Percentiles rank a stretch among this genome's conserved stretches.
Evolutionary conservation across 2,329 filamentous ascomycete species (phyloP).

Genomic region (Dichotomopilus funicola): DNA sequence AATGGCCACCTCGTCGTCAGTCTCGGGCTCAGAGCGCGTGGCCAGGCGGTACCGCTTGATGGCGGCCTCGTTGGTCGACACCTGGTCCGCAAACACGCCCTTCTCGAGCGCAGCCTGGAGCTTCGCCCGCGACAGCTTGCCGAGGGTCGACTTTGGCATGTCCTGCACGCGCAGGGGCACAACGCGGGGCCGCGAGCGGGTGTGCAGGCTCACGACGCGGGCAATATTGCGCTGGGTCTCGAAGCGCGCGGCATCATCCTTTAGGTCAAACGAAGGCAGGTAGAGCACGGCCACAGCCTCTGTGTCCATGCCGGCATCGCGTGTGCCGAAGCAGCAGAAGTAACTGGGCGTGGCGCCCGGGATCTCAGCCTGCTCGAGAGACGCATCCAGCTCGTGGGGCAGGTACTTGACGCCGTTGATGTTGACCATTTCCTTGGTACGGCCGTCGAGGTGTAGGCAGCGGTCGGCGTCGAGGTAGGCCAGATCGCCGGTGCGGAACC

Average conservation of each 20-base stretch:
- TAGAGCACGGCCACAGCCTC: conserved; percentile 37
- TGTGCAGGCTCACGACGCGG: conserved; percentile 18
- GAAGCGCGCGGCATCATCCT: conserved; percentile 23
- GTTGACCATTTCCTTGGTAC: conserved; percentile 38
- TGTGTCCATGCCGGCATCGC: conserved; percentile 22
- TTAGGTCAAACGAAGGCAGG: conserved; percentile 25
- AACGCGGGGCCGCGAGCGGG: conserved; percentile 23
- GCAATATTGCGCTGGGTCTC: conserved; percentile 23
- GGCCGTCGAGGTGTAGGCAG: conserved; percentile 32
- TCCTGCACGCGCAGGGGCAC: conserved; percentile 23
- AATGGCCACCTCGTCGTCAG: conserved; percentile 1
- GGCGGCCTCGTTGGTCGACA: conserved; percentile 4
- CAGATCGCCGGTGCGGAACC: conserved; percentile 38
- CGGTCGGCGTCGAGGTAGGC: conserved; percentile 31
- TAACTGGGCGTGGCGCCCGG: conserved; percentile 11
- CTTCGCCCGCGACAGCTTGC: conserved; percentile 37
- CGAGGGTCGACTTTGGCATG: conserved; percentile 33
- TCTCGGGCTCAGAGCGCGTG: conserved; percentile 7
- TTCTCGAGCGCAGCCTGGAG: conserved; percentile 30
- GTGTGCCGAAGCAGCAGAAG: conserved; percentile 10
- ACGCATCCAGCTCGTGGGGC: conserved; percentile 33
- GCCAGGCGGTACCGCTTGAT: conserved; percentile 3
- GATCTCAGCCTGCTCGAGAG: conserved; percentile 31
- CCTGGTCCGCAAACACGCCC: conserved; percentile 23
- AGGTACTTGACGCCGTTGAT: conserved; percentile 42